Evolutionary conservation across 192 early-diverging fungal species (phyloP), one percentile per base, ranked within the genome.

Genomic region (Rhizoclosmatium sp.): DNA sequence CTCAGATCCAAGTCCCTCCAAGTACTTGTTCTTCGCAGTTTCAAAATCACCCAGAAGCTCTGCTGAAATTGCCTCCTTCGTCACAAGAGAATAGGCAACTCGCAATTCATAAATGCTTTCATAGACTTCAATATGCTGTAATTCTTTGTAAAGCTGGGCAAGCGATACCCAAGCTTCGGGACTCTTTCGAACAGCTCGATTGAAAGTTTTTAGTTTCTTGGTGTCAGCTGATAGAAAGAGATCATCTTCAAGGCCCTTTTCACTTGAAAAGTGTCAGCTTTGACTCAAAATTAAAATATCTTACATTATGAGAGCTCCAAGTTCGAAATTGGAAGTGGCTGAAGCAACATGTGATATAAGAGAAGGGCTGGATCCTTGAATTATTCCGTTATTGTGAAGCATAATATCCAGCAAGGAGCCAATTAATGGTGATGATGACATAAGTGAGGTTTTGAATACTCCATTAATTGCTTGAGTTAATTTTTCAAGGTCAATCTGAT

Each of bases 71-170:
- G 93, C 93, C 31, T 84, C 86, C 65, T 86, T 90, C 1, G 89
- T 86, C 40, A 71, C 75, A 14, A 78, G 74, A 45, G 78, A 81
- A 0, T 85, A 82, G 14, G 90, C 86, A 56, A 92, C 85, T 31
- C 88, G 84, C 41, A 76, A 83, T 59, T 91, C 87, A 79, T 90
- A 92, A 10, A 93, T 85, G 31, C 87, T 66, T 89, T 82, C 45
- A 75, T 90, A 93, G 2, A 93, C 79, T 49, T 94, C 93, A 56
- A 83, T 77, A 42, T 89, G 83, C 60, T 89, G 88, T 21, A 94
- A 84, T 0, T 83, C 85, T 66, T 92, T 92, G 76, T 91, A 94
- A 2, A 94, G 69, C 2, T 71, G 23, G 2, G 93, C 89, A 1
- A 94, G 71, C 9, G 91, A 84, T 31, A 87, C 86, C 93, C 93